phyloP scores from a whole-genome alignment of 371 early-diverging fungal species.

The Mucor sp. region DNA sequence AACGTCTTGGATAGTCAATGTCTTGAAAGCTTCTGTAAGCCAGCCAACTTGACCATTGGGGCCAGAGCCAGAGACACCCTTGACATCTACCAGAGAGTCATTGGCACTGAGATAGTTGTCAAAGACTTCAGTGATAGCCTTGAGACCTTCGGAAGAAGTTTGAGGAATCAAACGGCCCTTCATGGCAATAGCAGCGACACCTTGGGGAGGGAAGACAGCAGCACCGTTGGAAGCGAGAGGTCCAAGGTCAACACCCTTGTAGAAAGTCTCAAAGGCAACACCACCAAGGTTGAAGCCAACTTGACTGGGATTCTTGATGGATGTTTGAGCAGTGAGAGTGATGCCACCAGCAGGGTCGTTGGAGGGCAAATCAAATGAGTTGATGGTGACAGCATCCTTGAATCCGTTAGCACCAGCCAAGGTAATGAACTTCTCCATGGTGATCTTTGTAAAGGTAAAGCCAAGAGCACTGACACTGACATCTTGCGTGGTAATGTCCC shows the following conservation, averaged over 20 bases:
- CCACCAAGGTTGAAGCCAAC: constrained; percentile 55
- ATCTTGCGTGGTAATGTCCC: constrained; percentile 53
- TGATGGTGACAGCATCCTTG: constrained; percentile 56
- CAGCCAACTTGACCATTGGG: constrained; percentile 56
- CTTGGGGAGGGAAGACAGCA: constrained; percentile 43
- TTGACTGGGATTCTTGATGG: constrained; percentile 58
- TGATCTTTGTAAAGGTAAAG: constrained; percentile 54
- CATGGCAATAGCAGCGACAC: constrained; percentile 36
- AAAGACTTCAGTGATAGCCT: constrained; percentile 54
- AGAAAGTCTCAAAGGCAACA: constrained; percentile 36
- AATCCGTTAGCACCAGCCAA: constrained; percentile 56
- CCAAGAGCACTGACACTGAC: constrained; percentile 61
- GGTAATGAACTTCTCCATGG: constrained; percentile 55
- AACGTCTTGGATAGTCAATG: constrained; percentile 51
- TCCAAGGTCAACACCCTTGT: constrained; percentile 31
- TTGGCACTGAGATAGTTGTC: constrained; percentile 51
- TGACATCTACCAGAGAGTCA: constrained; percentile 43
- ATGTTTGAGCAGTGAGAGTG: constrained; percentile 48
- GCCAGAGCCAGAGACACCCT: constrained; percentile 55
- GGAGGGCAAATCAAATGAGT: constrained; percentile 58
- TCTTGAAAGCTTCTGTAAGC: constrained; percentile 55
- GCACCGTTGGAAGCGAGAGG: constrained; percentile 42
- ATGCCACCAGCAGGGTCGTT: constrained; percentile 63
- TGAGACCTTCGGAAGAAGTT: constrained; percentile 43
- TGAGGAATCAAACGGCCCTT: constrained; percentile 60